Conservation (phyloP, 2,329 filamentous ascomycete genomes). For the Aspergillus niger region DNA sequence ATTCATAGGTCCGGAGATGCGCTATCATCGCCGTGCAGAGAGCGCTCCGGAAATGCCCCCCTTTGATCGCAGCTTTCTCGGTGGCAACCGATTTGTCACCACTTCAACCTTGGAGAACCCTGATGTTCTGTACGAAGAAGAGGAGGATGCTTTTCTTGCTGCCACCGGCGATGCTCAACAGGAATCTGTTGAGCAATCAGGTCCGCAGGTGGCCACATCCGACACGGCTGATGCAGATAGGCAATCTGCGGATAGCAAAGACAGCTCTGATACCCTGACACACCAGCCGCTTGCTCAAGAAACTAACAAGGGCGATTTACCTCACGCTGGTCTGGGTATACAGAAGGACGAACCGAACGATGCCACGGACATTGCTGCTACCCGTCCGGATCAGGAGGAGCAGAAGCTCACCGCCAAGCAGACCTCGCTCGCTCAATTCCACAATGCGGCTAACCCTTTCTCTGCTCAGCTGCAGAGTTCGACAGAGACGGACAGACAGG, state of each 20-base stretch:
- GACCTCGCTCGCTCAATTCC: constrained; percentile 16
- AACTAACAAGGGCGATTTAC: constrained; percentile 6
- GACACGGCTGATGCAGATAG: constrained; percentile 20
- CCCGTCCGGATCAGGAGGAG: constrained; percentile 7
- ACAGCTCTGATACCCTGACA: constrained; percentile 32
- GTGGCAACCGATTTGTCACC: constrained; percentile 40
- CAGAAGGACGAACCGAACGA: constrained; percentile 20
- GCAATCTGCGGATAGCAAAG: constrained; percentile 27
- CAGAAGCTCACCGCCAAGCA: constrained; percentile 4
- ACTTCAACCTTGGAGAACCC: constrained; percentile 43
- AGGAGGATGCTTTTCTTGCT: constrained; percentile 52
- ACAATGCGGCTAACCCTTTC: constrained; percentile 26
- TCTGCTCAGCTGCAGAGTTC: constrained; percentile 26
- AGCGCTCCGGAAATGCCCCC: constrained; percentile 53
- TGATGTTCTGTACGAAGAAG: constrained; percentile 54
- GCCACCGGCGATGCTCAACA: constrained; percentile 37
- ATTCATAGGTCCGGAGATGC: constrained; percentile 51
- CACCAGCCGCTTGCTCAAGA: constrained; percentile 17
- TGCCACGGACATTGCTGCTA: neutral
- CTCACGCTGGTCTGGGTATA: constrained; percentile 34
- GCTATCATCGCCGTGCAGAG: constrained; percentile 53
- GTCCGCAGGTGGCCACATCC: constrained; percentile 6
- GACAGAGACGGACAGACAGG: constrained; percentile 34
- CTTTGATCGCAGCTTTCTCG: constrained; percentile 47
- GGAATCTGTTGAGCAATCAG: constrained; percentile 18